Percentiles rank a stretch among this genome's conserved stretches.
Conservation (phyloP, 78 protist genomes). For the Capsaspora owczarzaki region DNA sequence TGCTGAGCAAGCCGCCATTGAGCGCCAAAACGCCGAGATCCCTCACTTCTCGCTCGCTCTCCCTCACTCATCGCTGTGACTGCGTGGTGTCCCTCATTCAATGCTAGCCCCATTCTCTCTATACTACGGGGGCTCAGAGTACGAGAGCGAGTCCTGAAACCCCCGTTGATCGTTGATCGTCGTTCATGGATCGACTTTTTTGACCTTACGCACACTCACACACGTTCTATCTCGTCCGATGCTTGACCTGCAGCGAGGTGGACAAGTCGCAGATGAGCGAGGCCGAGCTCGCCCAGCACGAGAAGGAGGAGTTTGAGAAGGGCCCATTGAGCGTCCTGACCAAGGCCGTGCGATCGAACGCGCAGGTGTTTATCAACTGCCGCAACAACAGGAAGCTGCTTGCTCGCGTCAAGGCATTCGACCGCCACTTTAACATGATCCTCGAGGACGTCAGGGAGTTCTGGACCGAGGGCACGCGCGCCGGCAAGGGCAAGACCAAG, state of each 20-base stretch:
- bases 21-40: too few species aligned
- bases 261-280: constrained; percentile 8
- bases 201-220: too few species aligned
- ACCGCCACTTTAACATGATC: constrained; percentile 98
- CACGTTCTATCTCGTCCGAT: neutral
- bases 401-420: constrained; percentile 95
- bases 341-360: constrained; percentile 71
- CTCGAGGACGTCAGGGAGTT: constrained; percentile 92
- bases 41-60: too few species aligned
- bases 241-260: too few species aligned
- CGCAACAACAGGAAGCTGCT: constrained; percentile 94
- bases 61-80: too few species aligned
- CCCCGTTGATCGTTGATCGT: too few species aligned
- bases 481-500: constrained; percentile 77
- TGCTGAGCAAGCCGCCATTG: too few species aligned
- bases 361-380: constrained; percentile 85
- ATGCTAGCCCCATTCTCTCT: too few species aligned
- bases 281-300: constrained; percentile 23
- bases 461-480: constrained; percentile 95
- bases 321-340: constrained; percentile 93
- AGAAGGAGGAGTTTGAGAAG: constrained; percentile 68
- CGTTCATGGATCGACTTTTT: too few species aligned
- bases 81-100: too few species aligned
- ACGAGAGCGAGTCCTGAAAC: too few species aligned
- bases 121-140: too few species aligned